Percentiles rank a stretch among this genome's conserved stretches.
These are phyloP conservation scores for Penicillium soppii DNA, from an alignment of 495 filamentous ascomycete species.

Conservation along the genomic window DNA sequence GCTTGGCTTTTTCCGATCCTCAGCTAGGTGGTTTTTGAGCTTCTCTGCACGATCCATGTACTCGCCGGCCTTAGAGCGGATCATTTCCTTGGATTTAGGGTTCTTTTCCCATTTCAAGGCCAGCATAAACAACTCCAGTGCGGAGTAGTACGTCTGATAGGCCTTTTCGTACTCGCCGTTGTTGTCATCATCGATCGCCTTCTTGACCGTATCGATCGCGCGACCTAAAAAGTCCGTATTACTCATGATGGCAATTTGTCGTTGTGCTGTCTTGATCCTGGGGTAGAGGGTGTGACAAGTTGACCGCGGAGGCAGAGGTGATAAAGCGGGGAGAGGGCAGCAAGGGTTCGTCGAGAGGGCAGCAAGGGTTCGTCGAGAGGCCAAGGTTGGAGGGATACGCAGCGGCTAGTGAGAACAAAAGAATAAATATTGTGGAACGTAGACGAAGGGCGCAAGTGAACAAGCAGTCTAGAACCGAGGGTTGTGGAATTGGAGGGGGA, in stretches of 20 bases:
- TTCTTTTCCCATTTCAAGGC: constrained; percentile 99
- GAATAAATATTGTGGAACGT: not conserved
- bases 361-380: constrained; percentile 15
- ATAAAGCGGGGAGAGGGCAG: constrained; percentile 27
- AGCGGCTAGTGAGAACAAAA: not conserved
- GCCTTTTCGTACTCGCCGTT: constrained; percentile 95
- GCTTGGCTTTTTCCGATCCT: constrained; percentile 72
- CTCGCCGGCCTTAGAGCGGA: constrained; percentile 84
- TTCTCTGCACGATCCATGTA: constrained; percentile 99
- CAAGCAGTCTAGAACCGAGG: constrained; percentile 1
- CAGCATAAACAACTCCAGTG: constrained; percentile 94
- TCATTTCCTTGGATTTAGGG: constrained; percentile 91
- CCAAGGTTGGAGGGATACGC: constrained; percentile 13
- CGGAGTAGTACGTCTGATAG: constrained; percentile 90
- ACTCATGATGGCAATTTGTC: constrained; percentile 63
- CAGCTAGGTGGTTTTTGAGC: constrained; percentile 84
- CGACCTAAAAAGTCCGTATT: constrained; percentile 96
- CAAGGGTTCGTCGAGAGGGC: constrained; percentile 14
- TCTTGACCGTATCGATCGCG: constrained; percentile 93
- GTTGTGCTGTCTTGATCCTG: constrained; percentile 4
- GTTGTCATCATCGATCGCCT: constrained; percentile 94
- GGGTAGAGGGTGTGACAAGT: constrained; percentile 19
- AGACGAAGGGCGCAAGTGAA: constrained; percentile 4
- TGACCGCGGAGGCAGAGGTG: constrained; percentile 20
- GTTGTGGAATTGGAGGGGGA: constrained; percentile 21